Conservation (phyloP, 306 rosid genomes). For the Senna siamea region DNA sequence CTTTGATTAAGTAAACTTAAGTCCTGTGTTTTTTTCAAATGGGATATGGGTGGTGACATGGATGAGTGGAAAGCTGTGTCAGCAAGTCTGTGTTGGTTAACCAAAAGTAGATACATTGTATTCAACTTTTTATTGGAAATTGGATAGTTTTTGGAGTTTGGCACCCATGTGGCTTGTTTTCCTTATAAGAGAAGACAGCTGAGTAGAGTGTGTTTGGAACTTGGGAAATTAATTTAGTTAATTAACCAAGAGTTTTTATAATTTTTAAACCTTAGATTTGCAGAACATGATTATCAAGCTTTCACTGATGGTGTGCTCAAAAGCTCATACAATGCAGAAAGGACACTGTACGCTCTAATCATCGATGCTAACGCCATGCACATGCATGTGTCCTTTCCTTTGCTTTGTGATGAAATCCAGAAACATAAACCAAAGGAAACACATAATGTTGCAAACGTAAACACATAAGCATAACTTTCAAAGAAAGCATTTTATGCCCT, state of each 20-base stretch:
- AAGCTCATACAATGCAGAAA: slow-evolving; percentile 23
- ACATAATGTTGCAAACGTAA: slow-evolving; percentile 30
- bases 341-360: slow-evolving; percentile 29
- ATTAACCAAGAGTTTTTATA: background rate
- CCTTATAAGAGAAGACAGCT: slow-evolving; percentile 56
- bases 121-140: slow-evolving; percentile 38
- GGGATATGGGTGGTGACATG: slow-evolving; percentile 47
- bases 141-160: slow-evolving; percentile 46
- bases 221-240: slow-evolving; percentile 30
- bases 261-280: slow-evolving; percentile 4
- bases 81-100: slow-evolving; percentile 41
- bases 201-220: slow-evolving; percentile 38
- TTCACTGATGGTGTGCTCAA: background rate
- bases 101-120: slow-evolving; percentile 42
- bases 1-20: slow-evolving; percentile 40
- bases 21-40: slow-evolving; percentile 14
- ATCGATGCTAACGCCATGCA: slow-evolving; percentile 48
- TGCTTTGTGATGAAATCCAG: slow-evolving; percentile 29
- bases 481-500: background rate
- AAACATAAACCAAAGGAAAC: slow-evolving; percentile 34
- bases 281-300: slow-evolving; percentile 31
- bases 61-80: slow-evolving; percentile 58
- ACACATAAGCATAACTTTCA: background rate
- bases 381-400: slow-evolving; percentile 51
- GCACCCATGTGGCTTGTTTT: slow-evolving; percentile 69